Conservation (phyloP, 140 eudicot species). For the Ambrosia hybrid region DNA sequence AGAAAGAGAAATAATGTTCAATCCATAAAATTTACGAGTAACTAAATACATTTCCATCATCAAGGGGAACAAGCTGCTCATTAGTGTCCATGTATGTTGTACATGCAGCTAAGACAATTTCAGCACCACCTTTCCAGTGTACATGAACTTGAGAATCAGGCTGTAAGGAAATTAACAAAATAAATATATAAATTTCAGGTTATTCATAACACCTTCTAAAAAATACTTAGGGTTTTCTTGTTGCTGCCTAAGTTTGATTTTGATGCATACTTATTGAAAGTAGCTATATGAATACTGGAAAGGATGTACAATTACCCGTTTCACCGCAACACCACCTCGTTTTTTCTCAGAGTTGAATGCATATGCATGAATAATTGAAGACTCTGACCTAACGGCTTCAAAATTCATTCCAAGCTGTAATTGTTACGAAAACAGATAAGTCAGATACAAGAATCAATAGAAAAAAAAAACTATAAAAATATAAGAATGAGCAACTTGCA, state of each 20-base stretch:
- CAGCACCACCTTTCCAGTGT: constrained; percentile 99
- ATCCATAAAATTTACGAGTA: not conserved
- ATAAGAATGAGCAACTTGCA: constrained; percentile 34
- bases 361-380: constrained; percentile 76
- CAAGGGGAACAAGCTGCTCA: constrained; percentile 45
- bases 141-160: constrained; percentile 56
- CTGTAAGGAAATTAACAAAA: constrained; percentile 29
- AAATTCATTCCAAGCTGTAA: constrained; percentile 90
- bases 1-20: not conserved
- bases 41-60: constrained; percentile 58
- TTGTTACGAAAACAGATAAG: constrained; percentile 4
- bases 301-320: constrained; percentile 49
- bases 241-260: not conserved
- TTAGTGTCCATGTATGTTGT: constrained; percentile 62
- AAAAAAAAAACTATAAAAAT: too few relatives aligned
- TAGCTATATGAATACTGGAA: not conserved
- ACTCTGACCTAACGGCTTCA: constrained; percentile 52
- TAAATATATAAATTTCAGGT: not conserved
- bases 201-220: not conserved
- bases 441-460: not conserved
- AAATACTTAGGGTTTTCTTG: not conserved
- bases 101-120: constrained; percentile 76
- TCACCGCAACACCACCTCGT: constrained; percentile 88
- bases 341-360: constrained; percentile 97
- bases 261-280: not conserved